These are phyloP conservation scores for Alternaria sp. DNA, from an alignment of 2,329 filamentous ascomycete species.

Conservation along the genomic window DNA sequence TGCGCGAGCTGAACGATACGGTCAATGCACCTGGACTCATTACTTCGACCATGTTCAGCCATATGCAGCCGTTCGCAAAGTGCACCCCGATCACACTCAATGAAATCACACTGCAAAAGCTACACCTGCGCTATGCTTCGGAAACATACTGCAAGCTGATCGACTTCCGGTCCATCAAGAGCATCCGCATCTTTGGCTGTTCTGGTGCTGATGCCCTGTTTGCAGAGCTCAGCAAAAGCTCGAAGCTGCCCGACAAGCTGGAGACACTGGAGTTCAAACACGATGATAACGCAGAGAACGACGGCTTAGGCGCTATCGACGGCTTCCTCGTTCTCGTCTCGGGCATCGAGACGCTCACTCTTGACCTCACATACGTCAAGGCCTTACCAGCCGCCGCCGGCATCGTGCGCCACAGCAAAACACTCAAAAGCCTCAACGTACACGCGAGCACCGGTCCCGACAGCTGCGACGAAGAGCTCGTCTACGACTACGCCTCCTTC, in stretches of 20 bases:
- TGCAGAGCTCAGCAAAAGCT: slow-evolving; percentile 55
- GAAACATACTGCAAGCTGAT: slow-evolving; percentile 57
- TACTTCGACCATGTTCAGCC: slow-evolving; percentile 54
- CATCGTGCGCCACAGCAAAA: slow-evolving; percentile 55
- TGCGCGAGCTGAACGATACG: slow-evolving; percentile 55
- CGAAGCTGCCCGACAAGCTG: slow-evolving; percentile 53
- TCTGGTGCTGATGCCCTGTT: slow-evolving; percentile 56
- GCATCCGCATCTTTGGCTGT: slow-evolving; percentile 53
- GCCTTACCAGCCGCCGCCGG: slow-evolving; percentile 51
- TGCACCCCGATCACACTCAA: slow-evolving; percentile 55
- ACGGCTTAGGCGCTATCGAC: slow-evolving; percentile 55
- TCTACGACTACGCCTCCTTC: slow-evolving; percentile 54
- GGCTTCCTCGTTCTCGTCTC: slow-evolving; percentile 56
- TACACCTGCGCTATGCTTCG: slow-evolving; percentile 56
- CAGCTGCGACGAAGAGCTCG: slow-evolving; percentile 52
- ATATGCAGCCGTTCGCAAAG: slow-evolving; percentile 55
- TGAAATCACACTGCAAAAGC: slow-evolving; percentile 53
- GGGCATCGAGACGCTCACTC: slow-evolving; percentile 52
- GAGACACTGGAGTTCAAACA: slow-evolving; percentile 57
- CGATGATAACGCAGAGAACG: slow-evolving; percentile 56
- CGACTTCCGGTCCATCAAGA: slow-evolving; percentile 53
- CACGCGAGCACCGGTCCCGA: slow-evolving; percentile 48
- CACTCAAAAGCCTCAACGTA: slow-evolving; percentile 53
- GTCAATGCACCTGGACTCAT: slow-evolving; percentile 56
- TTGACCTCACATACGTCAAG: slow-evolving; percentile 54